Evolutionary conservation across 148 eudicot genomes (phyloP).

Genomic region (Arctostaphylos glauca): DNA sequence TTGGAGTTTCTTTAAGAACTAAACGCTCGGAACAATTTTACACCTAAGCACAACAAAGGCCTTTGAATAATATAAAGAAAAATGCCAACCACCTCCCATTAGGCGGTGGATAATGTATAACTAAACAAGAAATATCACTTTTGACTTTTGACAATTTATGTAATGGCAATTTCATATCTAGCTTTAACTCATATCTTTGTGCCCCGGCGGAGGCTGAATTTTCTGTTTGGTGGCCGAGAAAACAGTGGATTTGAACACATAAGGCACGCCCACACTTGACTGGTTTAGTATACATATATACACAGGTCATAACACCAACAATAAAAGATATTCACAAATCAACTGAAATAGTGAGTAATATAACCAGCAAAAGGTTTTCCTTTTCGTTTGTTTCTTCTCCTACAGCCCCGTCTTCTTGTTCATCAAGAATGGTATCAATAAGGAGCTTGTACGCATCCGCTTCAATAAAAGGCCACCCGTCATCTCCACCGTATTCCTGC

Average conservation of each 20-base stretch:
- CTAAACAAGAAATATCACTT: background rate
- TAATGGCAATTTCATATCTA: background rate
- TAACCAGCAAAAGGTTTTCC: background rate
- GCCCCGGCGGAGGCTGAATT: background rate
- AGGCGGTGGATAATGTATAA: background rate
- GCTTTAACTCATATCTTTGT: background rate
- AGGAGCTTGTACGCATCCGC: constrained; percentile 13
- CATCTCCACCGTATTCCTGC: constrained; percentile 18
- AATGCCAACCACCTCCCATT: too few species aligned
- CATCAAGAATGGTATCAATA: constrained; percentile 12
- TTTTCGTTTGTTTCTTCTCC: background rate
- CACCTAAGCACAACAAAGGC: background rate
- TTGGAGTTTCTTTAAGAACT: background rate
- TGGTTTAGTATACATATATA: background rate
- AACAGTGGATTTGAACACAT: background rate
- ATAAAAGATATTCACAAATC: background rate
- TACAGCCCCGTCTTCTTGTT: background rate
- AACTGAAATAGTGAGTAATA: background rate
- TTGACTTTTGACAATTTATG: background rate
- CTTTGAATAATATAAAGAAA: background rate
- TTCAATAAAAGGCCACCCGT: constrained; percentile 17
- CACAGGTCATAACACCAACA: background rate
- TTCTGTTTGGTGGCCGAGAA: background rate
- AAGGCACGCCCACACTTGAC: background rate
- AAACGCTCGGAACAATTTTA: background rate